phyloP scores from a whole-genome alignment of 2,329 filamentous ascomycete species.

The Botrytis squamosa region DNA sequence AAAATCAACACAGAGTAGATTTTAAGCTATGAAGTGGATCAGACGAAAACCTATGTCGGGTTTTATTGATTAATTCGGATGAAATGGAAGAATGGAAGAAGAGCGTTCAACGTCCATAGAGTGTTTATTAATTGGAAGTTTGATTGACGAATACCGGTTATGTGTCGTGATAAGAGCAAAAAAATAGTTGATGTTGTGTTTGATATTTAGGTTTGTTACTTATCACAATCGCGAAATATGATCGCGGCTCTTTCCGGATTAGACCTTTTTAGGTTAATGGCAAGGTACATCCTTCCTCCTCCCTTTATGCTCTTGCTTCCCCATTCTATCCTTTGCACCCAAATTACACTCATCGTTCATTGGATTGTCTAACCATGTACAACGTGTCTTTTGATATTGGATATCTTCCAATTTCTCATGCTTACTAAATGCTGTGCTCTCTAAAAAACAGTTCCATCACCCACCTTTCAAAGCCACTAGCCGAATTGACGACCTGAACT shows the following conservation, averaged over 20 bases:
- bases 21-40: slow-evolving; percentile 12
- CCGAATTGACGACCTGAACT: slow-evolving; percentile 11
- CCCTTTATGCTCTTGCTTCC: neutral
- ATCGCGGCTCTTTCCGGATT: slow-evolving; percentile 1
- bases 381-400: neutral
- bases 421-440: slow-evolving; percentile 19
- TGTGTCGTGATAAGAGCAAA: neutral
- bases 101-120: neutral
- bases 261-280: neutral
- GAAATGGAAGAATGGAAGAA: slow-evolving; percentile 12
- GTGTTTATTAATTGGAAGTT: neutral
- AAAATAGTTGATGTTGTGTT: neutral
- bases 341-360: neutral
- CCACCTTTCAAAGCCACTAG: slow-evolving; percentile 19
- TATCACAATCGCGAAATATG: slow-evolving; percentile 18
- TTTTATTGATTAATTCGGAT: slow-evolving; percentile 3
- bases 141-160: neutral
- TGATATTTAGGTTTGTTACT: neutral
- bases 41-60: slow-evolving; percentile 14
- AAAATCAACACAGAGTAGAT: slow-evolving; percentile 7
- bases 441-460: neutral
- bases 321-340: neutral
- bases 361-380: neutral
- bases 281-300: neutral
- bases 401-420: neutral